Evolutionary conservation across 2,329 filamentous ascomycete genomes (phyloP).

Genomic region (Neonectria faginata): DNA sequence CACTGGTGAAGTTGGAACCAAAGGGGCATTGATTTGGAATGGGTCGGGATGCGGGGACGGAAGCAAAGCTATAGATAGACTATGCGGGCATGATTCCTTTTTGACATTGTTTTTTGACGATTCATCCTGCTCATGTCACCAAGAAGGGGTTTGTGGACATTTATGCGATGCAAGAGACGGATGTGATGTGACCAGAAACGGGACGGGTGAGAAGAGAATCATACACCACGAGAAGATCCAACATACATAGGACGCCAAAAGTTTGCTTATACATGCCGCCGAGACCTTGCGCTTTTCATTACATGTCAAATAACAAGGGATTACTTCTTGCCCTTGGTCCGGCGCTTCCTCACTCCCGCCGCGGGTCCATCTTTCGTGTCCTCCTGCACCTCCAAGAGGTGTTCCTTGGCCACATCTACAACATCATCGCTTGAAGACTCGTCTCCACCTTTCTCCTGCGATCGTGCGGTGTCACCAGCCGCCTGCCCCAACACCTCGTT

Average conservation of each 20-base stretch:
- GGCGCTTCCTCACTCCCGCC: conserved; percentile 43
- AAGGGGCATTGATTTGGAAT: conserved; percentile 6
- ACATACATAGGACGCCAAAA: conserved; percentile 9
- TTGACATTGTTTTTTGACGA: conserved; percentile 4
- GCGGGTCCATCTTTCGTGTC: conserved; percentile 37
- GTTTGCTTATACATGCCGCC: background rate
- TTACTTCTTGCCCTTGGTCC: conserved; percentile 44
- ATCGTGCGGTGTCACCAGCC: conserved; percentile 32
- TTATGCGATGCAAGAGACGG: background rate
- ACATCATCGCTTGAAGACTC: conserved; percentile 24
- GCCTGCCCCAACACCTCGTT: conserved; percentile 66
- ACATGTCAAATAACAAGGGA: background rate
- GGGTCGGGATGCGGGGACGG: background rate
- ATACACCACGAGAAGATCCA: conserved; percentile 1
- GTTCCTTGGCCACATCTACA: conserved; percentile 32
- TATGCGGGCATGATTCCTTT: conserved; percentile 31
- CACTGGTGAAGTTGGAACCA: conserved; percentile 6
- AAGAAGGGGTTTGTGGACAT: background rate
- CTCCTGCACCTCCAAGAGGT: conserved; percentile 28
- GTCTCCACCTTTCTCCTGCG: conserved; percentile 27
- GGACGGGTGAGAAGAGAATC: conserved; percentile 3
- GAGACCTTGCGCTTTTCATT: conserved; percentile 4
- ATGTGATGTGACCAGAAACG: background rate
- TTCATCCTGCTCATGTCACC: background rate
- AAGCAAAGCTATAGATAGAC: conserved; percentile 31